Evolutionary conservation across 2,329 filamentous ascomycete genomes (phyloP).

Genomic region (Seiridium cupressi): DNA sequence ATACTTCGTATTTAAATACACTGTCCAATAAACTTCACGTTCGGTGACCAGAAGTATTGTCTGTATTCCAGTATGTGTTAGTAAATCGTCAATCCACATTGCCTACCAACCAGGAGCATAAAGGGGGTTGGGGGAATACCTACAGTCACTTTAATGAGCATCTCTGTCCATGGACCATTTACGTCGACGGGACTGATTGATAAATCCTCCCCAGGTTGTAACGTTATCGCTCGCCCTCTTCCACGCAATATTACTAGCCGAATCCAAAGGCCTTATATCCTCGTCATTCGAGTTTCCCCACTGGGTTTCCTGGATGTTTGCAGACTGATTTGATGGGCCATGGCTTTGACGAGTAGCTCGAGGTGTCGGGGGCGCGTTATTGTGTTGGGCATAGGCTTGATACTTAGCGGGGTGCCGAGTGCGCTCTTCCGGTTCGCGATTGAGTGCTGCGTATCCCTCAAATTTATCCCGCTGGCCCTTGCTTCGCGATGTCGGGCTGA

Average conservation of each 20-base stretch:
- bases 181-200: background rate
- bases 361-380: background rate
- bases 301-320: too few relatives aligned
- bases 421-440: background rate
- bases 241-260: conserved; percentile 10
- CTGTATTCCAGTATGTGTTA: too few relatives aligned
- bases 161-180: too few relatives aligned
- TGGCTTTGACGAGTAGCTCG: background rate
- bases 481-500: background rate
- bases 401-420: background rate
- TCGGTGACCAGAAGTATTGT: too few relatives aligned
- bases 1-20: too few relatives aligned
- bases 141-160: too few relatives aligned
- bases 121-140: too few relatives aligned
- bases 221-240: background rate
- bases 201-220: conserved; percentile 5
- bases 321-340: background rate
- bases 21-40: too few relatives aligned
- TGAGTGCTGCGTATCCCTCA: background rate
- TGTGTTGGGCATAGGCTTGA: background rate
- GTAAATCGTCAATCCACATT: too few relatives aligned
- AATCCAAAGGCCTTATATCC: conserved; percentile 7
- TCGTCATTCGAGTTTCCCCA: background rate
- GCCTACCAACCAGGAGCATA: too few relatives aligned
- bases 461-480: too few relatives aligned